Percentiles rank a stretch among this genome's conserved stretches.
Evolutionary conservation across 805 yeast species (phyloP).

Genomic region (Wickerhamomyces kurtzmanii): DNA sequence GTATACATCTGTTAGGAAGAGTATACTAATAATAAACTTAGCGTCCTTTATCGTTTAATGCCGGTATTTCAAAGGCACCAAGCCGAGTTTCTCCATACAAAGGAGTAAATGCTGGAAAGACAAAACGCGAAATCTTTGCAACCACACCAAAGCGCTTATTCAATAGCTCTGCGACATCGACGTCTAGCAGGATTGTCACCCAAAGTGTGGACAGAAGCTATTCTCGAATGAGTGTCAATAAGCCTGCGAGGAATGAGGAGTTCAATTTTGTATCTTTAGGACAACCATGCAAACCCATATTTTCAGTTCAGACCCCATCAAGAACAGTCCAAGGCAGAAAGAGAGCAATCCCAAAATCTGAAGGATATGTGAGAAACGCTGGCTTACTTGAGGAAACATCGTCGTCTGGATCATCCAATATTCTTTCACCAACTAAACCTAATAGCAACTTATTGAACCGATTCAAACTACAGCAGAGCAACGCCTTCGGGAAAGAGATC

Average conservation of each 20-base stretch:
- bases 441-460: conserved; percentile 10
- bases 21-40: no score
- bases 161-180: conserved; percentile 10
- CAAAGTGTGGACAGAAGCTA: conserved; percentile 19
- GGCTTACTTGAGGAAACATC: background rate
- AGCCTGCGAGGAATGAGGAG: conserved; percentile 5
- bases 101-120: conserved; percentile 7
- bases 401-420: conserved; percentile 4
- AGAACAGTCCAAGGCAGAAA: conserved; percentile 17
- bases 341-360: conserved; percentile 19
- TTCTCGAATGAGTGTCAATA: conserved; percentile 6
- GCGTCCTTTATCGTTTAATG: no score
- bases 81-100: conserved; percentile 16
- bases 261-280: conserved; percentile 18
- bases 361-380: conserved; percentile 1
- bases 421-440: conserved; percentile 6
- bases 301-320: conserved; percentile 15
- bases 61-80: conserved; percentile 18
- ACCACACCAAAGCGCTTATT: conserved; percentile 20
- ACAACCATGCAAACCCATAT: conserved; percentile 16
- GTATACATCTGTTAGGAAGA: no score
- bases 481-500: no score
- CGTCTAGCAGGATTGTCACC: conserved; percentile 7
- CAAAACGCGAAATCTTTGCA: conserved; percentile 10
- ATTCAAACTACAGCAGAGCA: conserved; percentile 5